Percentiles rank a stretch among this genome's conserved stretches.
Conservation (phyloP, 2,329 filamentous ascomycete genomes). For the Hawksworthiomyces lignivorus region DNA sequence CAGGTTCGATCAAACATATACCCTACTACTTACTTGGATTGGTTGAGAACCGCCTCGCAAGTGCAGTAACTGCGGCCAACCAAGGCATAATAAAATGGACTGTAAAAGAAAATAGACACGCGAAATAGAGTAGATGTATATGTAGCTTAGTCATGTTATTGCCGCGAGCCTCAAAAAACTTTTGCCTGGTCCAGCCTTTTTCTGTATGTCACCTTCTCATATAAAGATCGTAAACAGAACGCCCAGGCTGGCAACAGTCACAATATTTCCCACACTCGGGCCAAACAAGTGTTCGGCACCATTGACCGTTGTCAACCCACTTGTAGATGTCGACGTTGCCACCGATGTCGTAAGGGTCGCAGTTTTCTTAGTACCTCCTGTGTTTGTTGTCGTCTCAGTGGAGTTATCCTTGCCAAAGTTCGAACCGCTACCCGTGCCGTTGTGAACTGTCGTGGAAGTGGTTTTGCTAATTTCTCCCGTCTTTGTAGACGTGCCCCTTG, state of each 20-base stretch:
- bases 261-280: slow-evolving; percentile 5
- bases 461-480: not conserved
- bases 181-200: no score
- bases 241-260: slow-evolving; percentile 10
- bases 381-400: not conserved
- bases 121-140: no score
- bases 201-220: no score
- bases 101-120: no score
- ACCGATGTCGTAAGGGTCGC: not conserved
- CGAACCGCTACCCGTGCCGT: not conserved
- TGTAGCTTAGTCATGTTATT: no score
- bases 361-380: slow-evolving; percentile 4
- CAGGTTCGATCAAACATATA: no score
- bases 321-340: slow-evolving; percentile 1
- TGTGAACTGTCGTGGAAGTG: not conserved
- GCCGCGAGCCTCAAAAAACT: no score
- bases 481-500: slow-evolving; percentile 6
- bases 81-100: no score
- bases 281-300: slow-evolving; percentile 2
- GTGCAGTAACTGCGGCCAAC: no score
- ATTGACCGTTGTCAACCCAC: slow-evolving; percentile 6
- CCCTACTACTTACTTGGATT: no score
- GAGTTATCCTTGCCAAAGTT: slow-evolving; percentile 7
- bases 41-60: no score
- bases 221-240: slow-evolving; percentile 10